These are phyloP conservation scores for Taphrina flavorubra DNA, from an alignment of 1,139 yeast species.

Conservation along the genomic window DNA sequence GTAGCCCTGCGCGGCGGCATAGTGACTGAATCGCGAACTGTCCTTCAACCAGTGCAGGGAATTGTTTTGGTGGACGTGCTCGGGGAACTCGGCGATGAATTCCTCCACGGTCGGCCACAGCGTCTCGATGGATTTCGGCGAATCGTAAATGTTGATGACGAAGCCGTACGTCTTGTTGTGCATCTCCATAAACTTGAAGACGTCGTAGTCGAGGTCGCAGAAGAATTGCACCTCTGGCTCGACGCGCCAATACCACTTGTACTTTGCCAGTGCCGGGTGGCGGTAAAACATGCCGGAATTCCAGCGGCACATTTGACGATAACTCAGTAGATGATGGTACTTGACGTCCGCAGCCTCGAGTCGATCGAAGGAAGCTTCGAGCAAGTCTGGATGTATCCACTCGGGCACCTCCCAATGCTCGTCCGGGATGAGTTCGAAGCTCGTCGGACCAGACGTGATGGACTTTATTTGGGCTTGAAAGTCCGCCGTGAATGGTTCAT, in stretches of 20 bases:
- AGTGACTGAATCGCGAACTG: conserved; percentile 61
- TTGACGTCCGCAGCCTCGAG: conserved; percentile 60
- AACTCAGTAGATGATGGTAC: conserved; percentile 69
- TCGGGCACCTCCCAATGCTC: conserved; percentile 79
- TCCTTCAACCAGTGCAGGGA: conserved; percentile 75
- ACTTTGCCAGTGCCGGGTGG: conserved; percentile 72
- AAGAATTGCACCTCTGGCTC: conserved; percentile 81
- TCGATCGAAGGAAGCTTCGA: conserved; percentile 63
- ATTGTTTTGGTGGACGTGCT: conserved; percentile 68
- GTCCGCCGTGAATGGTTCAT: conserved; percentile 61
- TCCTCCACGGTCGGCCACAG: conserved; percentile 77
- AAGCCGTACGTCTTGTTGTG: conserved; percentile 70
- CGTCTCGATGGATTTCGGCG: conserved; percentile 76
- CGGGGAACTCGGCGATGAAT: conserved; percentile 68
- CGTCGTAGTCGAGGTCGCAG: conserved; percentile 83
- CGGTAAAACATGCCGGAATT: conserved; percentile 89
- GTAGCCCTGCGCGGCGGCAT: conserved; percentile 53
- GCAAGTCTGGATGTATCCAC: conserved; percentile 65
- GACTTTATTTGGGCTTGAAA: conserved; percentile 57
- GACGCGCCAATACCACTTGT: conserved; percentile 92
- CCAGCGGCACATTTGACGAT: conserved; percentile 88
- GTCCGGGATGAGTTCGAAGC: conserved; percentile 65
- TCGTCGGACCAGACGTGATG: conserved; percentile 64
- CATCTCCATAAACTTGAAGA: conserved; percentile 80
- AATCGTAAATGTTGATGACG: conserved; percentile 83